Evolutionary conservation across 352 stramenopile genomes (phyloP).

Genomic region (Globisporangium sylvaticum): DNA sequence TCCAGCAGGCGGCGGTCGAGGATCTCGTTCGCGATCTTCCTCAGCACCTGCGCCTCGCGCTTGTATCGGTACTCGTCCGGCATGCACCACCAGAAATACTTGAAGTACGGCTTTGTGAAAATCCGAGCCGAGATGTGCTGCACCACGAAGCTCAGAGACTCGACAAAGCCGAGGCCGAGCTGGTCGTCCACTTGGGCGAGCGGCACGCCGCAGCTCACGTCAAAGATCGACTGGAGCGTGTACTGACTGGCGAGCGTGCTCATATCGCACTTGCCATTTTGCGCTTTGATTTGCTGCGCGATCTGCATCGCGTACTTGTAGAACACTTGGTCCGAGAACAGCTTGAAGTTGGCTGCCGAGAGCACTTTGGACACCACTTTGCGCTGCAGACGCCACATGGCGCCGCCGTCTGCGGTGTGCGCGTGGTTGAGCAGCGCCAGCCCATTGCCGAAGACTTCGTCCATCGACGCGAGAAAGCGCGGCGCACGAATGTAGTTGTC

Average conservation of each 20-base stretch:
- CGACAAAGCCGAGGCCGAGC: slow-evolving; percentile 16
- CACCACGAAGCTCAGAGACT: background rate
- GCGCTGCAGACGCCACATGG: slow-evolving; percentile 32
- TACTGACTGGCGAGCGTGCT: background rate
- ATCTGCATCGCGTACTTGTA: slow-evolving; percentile 6
- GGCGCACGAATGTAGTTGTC: slow-evolving; percentile 23
- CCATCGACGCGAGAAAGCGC: slow-evolving; percentile 14
- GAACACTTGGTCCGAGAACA: slow-evolving; percentile 7
- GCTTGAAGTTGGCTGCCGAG: slow-evolving; percentile 16
- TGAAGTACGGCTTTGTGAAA: background rate
- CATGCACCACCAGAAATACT: background rate
- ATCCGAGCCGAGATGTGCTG: background rate
- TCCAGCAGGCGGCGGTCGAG: background rate
- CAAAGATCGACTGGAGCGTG: slow-evolving; percentile 1
- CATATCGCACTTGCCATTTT: slow-evolving; percentile 4
- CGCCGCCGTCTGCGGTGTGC: slow-evolving; percentile 15
- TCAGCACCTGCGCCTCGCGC: background rate
- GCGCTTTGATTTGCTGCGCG: background rate
- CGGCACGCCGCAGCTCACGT: background rate
- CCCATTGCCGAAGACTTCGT: background rate
- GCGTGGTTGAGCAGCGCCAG: slow-evolving; percentile 22
- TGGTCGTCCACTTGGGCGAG: background rate
- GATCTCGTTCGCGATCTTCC: background rate
- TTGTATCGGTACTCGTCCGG: background rate
- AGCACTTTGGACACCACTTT: slow-evolving; percentile 67